Evolutionary conservation across 495 filamentous ascomycete species (phyloP).

Genomic region (Podospora anserina): DNA sequence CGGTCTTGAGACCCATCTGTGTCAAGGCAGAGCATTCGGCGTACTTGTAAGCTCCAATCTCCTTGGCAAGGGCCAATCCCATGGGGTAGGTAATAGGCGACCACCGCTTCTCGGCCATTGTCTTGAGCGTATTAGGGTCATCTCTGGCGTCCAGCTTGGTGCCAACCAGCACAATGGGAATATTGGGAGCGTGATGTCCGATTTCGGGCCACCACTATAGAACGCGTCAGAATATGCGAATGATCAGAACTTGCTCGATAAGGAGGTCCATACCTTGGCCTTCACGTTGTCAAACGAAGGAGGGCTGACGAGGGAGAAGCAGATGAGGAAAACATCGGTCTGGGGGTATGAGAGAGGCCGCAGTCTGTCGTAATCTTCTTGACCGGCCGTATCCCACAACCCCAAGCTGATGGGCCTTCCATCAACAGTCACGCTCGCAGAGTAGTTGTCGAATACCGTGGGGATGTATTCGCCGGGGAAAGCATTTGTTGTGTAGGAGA

Average conservation of each 20-base stretch:
- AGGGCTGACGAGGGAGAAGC: slow-evolving; percentile 97
- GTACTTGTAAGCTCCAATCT: slow-evolving; percentile 92
- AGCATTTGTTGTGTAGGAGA: slow-evolving; percentile 98
- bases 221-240: slow-evolving; percentile 19
- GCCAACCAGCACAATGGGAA: slow-evolving; percentile 95
- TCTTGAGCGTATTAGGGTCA: slow-evolving; percentile 73
- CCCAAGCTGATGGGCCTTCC: slow-evolving; percentile 94
- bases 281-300: slow-evolving; percentile 97
- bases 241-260: too few species aligned
- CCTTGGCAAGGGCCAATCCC: slow-evolving; percentile 78
- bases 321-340: slow-evolving; percentile 97
- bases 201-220: slow-evolving; percentile 92
- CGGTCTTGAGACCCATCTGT: slow-evolving; percentile 92
- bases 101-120: slow-evolving; percentile 82
- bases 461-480: slow-evolving; percentile 99
- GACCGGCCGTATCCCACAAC: slow-evolving; percentile 97
- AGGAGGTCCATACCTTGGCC: slow-evolving; percentile 66
- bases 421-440: slow-evolving; percentile 97
- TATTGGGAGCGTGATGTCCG: slow-evolving; percentile 89
- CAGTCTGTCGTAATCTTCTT: slow-evolving; percentile 97
- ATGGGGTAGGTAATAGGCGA: slow-evolving; percentile 87
- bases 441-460: slow-evolving; percentile 99
- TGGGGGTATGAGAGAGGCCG: slow-evolving; percentile 95
- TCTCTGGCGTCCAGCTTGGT: slow-evolving; percentile 97
- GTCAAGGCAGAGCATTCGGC: slow-evolving; percentile 97